These are phyloP conservation scores for Pyrrhoderma lamaoense DNA, from an alignment of 1,284 basidiomycete genomes.

Conservation along the genomic window DNA sequence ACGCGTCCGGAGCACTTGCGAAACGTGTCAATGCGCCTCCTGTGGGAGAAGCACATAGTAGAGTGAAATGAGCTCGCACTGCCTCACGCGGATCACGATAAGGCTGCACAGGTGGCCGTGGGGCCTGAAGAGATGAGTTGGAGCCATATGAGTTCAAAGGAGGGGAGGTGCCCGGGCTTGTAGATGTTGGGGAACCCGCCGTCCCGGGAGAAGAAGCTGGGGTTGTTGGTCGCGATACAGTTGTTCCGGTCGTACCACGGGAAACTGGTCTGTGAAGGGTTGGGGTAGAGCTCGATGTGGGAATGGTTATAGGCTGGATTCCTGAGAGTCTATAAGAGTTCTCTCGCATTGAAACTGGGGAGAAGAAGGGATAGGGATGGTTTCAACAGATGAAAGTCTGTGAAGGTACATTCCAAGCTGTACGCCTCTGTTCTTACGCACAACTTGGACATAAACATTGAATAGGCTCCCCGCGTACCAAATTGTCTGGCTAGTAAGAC, in stretches of 20 bases:
- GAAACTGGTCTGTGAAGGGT: constrained; percentile 9
- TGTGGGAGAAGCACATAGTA: constrained; percentile 75
- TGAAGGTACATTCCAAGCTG: constrained; percentile 91
- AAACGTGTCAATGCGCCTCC: constrained; percentile 82
- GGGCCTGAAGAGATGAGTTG: constrained; percentile 22
- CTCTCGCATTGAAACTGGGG: neutral
- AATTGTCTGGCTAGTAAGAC: constrained; percentile 68
- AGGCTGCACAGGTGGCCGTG: constrained; percentile 49
- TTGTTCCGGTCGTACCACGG: constrained; percentile 2
- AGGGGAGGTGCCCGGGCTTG: constrained; percentile 8
- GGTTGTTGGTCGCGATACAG: constrained; percentile 18
- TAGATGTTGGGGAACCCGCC: constrained; percentile 4
- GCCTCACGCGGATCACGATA: constrained; percentile 67
- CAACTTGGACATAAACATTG: constrained; percentile 85
- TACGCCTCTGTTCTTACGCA: constrained; percentile 42
- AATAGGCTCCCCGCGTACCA: constrained; percentile 77
- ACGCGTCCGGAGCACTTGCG: constrained; percentile 79
- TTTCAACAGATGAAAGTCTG: constrained; percentile 69
- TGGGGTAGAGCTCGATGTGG: constrained; percentile 11
- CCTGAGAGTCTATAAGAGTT: constrained; percentile 1
- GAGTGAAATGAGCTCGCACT: constrained; percentile 74
- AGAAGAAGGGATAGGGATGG: constrained; percentile 11
- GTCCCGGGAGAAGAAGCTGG: constrained; percentile 21
- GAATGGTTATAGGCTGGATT: constrained; percentile 11
- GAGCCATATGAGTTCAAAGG: constrained; percentile 31